phyloP scores from a whole-genome alignment of 768 basidiomycete species.

The Sporobolomyces phaffii region DNA sequence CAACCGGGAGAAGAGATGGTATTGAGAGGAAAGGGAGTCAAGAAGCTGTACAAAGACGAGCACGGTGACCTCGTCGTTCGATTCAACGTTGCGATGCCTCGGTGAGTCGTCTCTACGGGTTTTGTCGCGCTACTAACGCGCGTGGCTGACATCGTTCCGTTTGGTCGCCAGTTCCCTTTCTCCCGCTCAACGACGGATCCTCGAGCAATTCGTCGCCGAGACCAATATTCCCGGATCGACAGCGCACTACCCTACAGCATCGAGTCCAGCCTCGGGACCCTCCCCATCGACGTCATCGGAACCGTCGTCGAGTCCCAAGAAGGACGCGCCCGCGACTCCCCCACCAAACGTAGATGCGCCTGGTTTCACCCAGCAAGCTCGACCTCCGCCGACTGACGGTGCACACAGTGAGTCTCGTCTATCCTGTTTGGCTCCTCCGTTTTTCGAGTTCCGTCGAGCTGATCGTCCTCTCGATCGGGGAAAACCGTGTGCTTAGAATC shows the following conservation, averaged over 20 bases:
- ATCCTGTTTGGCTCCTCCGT: background rate
- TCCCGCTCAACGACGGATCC: constrained; percentile 71
- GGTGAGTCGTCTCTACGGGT: constrained; percentile 56
- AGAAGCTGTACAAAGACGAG: constrained; percentile 62
- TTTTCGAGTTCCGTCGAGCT: no score
- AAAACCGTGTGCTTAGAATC: background rate
- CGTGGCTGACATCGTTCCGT: background rate
- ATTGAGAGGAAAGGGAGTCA: constrained; percentile 77
- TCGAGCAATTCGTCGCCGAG: constrained; percentile 86
- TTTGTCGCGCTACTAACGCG: background rate
- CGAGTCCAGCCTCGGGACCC: background rate
- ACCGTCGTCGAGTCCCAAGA: background rate
- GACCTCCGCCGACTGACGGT: constrained; percentile 23
- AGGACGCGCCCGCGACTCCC: constrained; percentile 12
- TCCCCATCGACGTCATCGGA: background rate
- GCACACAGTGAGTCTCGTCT: background rate
- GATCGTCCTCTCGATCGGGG: no score
- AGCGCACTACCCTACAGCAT: constrained; percentile 6
- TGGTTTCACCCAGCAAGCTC: constrained; percentile 24
- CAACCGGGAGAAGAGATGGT: constrained; percentile 98
- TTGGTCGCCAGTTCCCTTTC: constrained; percentile 63
- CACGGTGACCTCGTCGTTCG: constrained; percentile 76
- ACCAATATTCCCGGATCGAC: constrained; percentile 37
- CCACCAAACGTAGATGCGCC: constrained; percentile 5
- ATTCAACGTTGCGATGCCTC: constrained; percentile 80